Conservation (phyloP, 1,284 basidiomycete species). For the Agroathelia rolfsii region DNA sequence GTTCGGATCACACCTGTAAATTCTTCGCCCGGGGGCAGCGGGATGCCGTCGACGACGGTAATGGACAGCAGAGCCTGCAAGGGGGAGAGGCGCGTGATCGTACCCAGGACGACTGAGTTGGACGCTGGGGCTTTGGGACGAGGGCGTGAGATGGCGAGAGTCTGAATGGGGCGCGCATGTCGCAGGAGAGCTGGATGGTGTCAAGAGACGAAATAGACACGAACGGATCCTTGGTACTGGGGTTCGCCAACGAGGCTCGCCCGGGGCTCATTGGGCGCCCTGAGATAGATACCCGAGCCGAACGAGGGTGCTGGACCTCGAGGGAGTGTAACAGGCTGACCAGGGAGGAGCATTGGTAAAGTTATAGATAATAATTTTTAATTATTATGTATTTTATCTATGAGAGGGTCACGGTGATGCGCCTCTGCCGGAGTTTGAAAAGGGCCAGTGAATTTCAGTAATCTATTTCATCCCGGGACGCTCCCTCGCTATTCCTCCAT, state of each 20-base stretch:
- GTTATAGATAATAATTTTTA: too few relatives aligned
- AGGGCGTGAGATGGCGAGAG: conserved; percentile 45
- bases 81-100: conserved; percentile 79
- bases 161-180: conserved; percentile 33
- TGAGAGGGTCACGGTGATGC: too few relatives aligned
- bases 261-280: conserved; percentile 54
- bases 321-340: conserved; percentile 66
- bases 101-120: conserved; percentile 70
- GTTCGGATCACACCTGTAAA: conserved; percentile 87
- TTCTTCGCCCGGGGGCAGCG: conserved; percentile 83
- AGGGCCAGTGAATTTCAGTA: too few relatives aligned
- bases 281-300: conserved; percentile 62
- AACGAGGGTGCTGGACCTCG: conserved; percentile 49
- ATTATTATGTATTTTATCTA: too few relatives aligned
- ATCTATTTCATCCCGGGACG: too few relatives aligned
- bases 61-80: conserved; percentile 84
- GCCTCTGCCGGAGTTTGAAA: too few relatives aligned
- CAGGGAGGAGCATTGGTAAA: conserved; percentile 78
- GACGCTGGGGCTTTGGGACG: conserved; percentile 61
- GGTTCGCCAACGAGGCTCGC: conserved; percentile 68
- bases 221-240: conserved; percentile 56
- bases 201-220: conserved; percentile 30
- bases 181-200: too few relatives aligned
- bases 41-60: conserved; percentile 81
- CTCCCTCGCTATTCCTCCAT: conserved; percentile 10